Base-by-base conservation (phyloP, 768 basidiomycete genomes). In the Pholiota conissans region DNA sequence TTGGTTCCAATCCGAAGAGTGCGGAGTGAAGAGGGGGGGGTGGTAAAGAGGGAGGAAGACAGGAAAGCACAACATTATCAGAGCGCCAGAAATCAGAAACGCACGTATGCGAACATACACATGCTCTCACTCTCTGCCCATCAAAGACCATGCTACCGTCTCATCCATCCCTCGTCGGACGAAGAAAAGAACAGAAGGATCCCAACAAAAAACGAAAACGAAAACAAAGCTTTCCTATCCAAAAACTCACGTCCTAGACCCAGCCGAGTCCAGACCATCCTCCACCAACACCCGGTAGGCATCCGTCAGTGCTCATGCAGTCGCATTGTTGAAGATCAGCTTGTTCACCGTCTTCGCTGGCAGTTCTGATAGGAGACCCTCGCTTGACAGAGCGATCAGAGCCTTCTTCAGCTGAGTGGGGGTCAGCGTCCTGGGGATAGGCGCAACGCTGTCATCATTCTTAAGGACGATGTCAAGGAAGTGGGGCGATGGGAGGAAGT, bases 241-340 rank as follows among this genome's bases (percentile, higher is more conserved):
- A n/a, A n/a, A 18, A 16, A n/a, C 37, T 37, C 18, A 37, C 37
- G 20, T 18, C n/a, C 37, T 18, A 39, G 13, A 18, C 20, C 37
- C 37, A 39, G 37, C 16, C n/a, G n/a, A 16, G 37, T 7, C 9
- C n/a, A 16, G 14, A 5, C 7, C 37, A 6, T 7, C 16, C 42
- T 7, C 42, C 42, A 22, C 40, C 40, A 40, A 4, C 40, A 42
- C 22, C 42, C 8, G 42, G 5, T 20, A 8, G 22, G 37, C 20
- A 39, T 45, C 42, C 42, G 5, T 22, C 42, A 22, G 42, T 10
- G 42, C 22, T 45, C 42, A 45, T 22, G 42, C 42, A 30, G 89
- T 90, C 5, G 82, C 86, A 62, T 93, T 93, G 79, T 93, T 93
- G 77, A 83, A 94, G 62, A 91, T 81, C 67, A 95, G 77, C 69